Percentiles rank a stretch among this genome's conserved stretches.
Conservation (phyloP, 2,329 filamentous ascomycete species). For the Gremmenia infestans region DNA sequence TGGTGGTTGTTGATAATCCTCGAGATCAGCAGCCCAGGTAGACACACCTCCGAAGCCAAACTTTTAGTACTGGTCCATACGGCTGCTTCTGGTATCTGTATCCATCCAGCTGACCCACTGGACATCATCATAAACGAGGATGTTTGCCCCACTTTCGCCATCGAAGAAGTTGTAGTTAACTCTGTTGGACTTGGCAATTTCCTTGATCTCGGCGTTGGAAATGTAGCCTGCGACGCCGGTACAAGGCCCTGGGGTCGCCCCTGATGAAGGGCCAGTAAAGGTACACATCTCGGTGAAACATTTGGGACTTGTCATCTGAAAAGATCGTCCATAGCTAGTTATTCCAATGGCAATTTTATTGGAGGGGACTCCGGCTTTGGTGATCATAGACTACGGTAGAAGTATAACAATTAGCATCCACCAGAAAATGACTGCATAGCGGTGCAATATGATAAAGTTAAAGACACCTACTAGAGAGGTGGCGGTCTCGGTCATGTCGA, state of each 20-base stretch:
- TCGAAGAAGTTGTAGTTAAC: slow-evolving; percentile 16
- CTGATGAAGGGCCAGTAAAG: slow-evolving; percentile 23
- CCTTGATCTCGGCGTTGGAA: slow-evolving; percentile 31
- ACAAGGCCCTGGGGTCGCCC: slow-evolving; percentile 28
- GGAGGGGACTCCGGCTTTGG: slow-evolving; percentile 29
- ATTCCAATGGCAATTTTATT: slow-evolving; percentile 31
- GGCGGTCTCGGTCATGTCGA: neutral
- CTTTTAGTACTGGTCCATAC: slow-evolving; percentile 18
- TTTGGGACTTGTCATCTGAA: slow-evolving; percentile 28
- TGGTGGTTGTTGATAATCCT: too few species aligned
- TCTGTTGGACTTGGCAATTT: slow-evolving; percentile 20
- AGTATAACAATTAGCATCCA: neutral
- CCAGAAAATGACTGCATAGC: neutral
- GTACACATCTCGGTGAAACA: slow-evolving; percentile 25
- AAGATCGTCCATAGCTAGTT: slow-evolving; percentile 33
- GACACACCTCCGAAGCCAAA: slow-evolving; percentile 28
- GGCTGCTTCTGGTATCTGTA: slow-evolving; percentile 19
- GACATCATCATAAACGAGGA: slow-evolving; percentile 21
- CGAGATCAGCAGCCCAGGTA: slow-evolving; percentile 34
- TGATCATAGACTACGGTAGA: slow-evolving; percentile 21
- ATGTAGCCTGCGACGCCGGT: slow-evolving; percentile 32
- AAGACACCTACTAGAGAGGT: neutral
- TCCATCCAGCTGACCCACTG: slow-evolving; percentile 29
- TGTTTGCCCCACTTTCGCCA: slow-evolving; percentile 7
- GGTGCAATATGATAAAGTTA: neutral